Evolutionary conservation across 1,139 yeast genomes (phyloP).

Genomic region (Suhomyces bolitotheri): DNA sequence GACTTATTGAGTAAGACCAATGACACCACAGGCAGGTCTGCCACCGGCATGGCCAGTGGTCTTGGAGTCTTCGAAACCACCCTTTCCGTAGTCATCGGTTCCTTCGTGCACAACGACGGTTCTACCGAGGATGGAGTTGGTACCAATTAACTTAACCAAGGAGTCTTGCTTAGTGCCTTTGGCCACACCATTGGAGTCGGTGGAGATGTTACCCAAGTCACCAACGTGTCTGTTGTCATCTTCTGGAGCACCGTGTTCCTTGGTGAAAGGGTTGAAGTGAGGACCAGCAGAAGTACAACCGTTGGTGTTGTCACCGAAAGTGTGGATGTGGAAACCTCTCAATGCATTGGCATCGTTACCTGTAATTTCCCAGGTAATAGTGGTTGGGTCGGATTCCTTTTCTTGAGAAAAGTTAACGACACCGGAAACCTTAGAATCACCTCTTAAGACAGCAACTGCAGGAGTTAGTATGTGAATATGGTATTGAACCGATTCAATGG

Average conservation of each 20-base stretch:
- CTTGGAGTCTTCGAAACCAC: conserved; percentile 90
- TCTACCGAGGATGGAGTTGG: conserved; percentile 87
- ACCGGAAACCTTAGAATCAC: conserved; percentile 88
- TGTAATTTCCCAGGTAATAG: conserved; percentile 78
- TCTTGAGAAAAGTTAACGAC: conserved; percentile 82
- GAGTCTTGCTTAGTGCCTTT: conserved; percentile 82
- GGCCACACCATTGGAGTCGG: conserved; percentile 86
- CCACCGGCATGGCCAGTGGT: conserved; percentile 99
- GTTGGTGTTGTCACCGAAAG: conserved; percentile 97
- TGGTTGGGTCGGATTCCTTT: conserved; percentile 77
- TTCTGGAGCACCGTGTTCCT: conserved; percentile 93
- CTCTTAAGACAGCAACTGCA: conserved; percentile 94
- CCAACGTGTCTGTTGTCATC: conserved; percentile 93
- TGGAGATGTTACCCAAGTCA: conserved; percentile 90
- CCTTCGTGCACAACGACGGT: conserved; percentile 96
- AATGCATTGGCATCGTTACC: conserved; percentile 86
- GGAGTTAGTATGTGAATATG: conserved; percentile 11
- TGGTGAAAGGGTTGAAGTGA: conserved; percentile 92
- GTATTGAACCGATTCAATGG: too few relatives aligned
- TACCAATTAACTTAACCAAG: conserved; percentile 78
- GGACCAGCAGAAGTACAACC: conserved; percentile 99
- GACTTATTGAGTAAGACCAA: conserved; percentile 65
- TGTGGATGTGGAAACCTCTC: conserved; percentile 98
- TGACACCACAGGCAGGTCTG: conserved; percentile 99
- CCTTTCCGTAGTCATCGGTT: conserved; percentile 93